phyloP scores from a whole-genome alignment of 306 rosid species.

The Alnus glutinosa region DNA sequence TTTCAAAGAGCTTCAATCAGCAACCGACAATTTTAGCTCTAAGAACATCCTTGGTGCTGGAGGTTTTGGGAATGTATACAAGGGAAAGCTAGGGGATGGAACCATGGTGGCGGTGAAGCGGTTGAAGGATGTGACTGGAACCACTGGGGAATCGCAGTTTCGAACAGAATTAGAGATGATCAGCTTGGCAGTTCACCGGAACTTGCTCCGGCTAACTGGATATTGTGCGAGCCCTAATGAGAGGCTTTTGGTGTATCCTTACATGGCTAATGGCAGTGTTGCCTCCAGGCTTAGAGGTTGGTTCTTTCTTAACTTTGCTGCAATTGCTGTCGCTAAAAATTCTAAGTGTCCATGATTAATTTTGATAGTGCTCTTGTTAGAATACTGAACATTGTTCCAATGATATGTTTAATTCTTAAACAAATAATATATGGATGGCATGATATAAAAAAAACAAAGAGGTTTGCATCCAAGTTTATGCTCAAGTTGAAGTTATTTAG shows the following conservation, averaged over 20 bases:
- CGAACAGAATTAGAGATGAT: constrained; percentile 96
- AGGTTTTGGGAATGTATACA: constrained; percentile 92
- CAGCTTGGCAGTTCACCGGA: constrained; percentile 93
- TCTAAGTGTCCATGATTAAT: not conserved
- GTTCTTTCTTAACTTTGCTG: constrained; percentile 22
- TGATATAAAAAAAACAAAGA: not conserved
- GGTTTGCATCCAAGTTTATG: not conserved
- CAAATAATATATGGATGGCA: not conserved
- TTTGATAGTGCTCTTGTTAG: not conserved
- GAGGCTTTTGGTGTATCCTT: constrained; percentile 92
- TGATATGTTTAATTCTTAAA: not conserved
- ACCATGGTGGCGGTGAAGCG: constrained; percentile 92
- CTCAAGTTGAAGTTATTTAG: not conserved
- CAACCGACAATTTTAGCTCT: constrained; percentile 76
- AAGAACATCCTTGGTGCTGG: constrained; percentile 93
- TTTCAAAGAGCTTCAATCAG: constrained; percentile 84
- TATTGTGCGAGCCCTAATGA: constrained; percentile 81
- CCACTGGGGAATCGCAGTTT: constrained; percentile 89
- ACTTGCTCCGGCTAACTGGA: constrained; percentile 83
- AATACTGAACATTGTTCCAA: not conserved
- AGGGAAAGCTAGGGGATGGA: constrained; percentile 86
- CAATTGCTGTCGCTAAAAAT: not conserved
- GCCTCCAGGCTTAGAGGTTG: constrained; percentile 92
- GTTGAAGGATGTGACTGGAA: constrained; percentile 82
- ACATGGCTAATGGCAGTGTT: constrained; percentile 94